Evolutionary conservation across 2,329 filamentous ascomycete species (phyloP), one percentile per base, ranked within the genome.

Genomic region (Aspergillus tamarii): DNA sequence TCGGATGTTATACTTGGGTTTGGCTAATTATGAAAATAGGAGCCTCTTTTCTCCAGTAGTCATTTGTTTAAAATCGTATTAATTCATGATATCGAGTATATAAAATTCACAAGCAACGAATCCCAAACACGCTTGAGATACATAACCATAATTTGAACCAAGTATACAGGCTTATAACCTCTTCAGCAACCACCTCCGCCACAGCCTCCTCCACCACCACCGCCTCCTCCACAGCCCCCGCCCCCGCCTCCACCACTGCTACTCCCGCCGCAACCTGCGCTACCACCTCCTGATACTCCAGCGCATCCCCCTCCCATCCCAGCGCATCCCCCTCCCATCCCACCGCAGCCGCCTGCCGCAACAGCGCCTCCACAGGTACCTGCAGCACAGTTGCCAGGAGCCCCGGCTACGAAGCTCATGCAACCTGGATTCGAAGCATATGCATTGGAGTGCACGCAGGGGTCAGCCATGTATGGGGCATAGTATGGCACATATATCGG

Each of bases 401-500:
- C 78, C 0, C 82, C 82, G 3, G 71, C 32, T 0, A 66, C 70
- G 8, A 78, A 66, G 63, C 74, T 79, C 76, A 82, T 81, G 66
- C 81, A 85, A 2, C 73, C 72, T 14, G 83, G 83, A 60, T 82
- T 80, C 19, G 72, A 72, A 3, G 79, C 72, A 66, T 84, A 85
- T 32, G 80, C 74, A 46, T 73, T 76, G 14, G 74, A 73, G 34
- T 74, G 77, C 26, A 83, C 73, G 48, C 75, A 73, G 4, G 81
- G 78, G 60, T 84, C 81, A 39, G 76, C 78, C 66, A 78, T 78
- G 59, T 83, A 85, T 0, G 84, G 83, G 10, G 75, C 77, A 65
- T 84, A 84, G 16, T 76, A 76, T 0, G 82, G 82, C 8, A 82
- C 73, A 32, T 73, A 73, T 16, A 82, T 73, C 0, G 83, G 82